These are phyloP conservation scores for Amyloporia xantha DNA, from an alignment of 768 basidiomycete species.

Conservation along the genomic window DNA sequence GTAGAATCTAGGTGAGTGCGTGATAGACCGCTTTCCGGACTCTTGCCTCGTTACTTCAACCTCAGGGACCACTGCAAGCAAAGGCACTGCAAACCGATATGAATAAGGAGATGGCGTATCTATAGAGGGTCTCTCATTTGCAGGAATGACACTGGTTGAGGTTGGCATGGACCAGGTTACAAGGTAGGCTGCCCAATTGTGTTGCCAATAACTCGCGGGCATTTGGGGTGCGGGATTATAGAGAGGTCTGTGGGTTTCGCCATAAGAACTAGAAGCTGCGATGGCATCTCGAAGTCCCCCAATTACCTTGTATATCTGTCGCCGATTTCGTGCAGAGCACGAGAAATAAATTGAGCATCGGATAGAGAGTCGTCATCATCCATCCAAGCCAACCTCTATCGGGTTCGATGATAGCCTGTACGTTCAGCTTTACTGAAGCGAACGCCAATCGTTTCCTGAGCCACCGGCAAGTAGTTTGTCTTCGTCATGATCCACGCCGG, in stretches of 20 bases:
- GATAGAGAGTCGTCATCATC: slow-evolving; percentile 40
- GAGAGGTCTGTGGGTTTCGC: slow-evolving; percentile 29
- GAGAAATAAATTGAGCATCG: slow-evolving; percentile 35
- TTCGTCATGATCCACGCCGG: too few relatives aligned
- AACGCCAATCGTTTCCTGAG: too few relatives aligned
- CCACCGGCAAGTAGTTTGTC: too few relatives aligned
- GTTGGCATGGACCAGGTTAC: slow-evolving; percentile 14
- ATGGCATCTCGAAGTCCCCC: not conserved
- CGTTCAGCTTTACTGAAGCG: slow-evolving; percentile 7
- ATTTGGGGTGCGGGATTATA: slow-evolving; percentile 22
- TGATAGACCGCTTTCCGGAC: slow-evolving; percentile 31
- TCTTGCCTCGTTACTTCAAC: slow-evolving; percentile 38
- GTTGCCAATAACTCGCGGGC: slow-evolving; percentile 29
- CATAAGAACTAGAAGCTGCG: not conserved
- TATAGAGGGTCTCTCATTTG: slow-evolving; percentile 7
- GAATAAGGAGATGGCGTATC: slow-evolving; percentile 26
- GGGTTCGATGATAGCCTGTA: slow-evolving; percentile 36
- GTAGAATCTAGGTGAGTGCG: slow-evolving; percentile 11
- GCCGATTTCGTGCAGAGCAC: slow-evolving; percentile 41
- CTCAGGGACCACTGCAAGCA: slow-evolving; percentile 44
- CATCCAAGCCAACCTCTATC: slow-evolving; percentile 48
- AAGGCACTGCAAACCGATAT: slow-evolving; percentile 28
- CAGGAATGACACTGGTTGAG: slow-evolving; percentile 7
- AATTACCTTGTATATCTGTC: slow-evolving; percentile 12
- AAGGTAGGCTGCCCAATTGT: slow-evolving; percentile 14